Base-by-base conservation (phyloP, 2,329 filamentous ascomycete genomes). In the Zasmidium citrigriseum region DNA sequence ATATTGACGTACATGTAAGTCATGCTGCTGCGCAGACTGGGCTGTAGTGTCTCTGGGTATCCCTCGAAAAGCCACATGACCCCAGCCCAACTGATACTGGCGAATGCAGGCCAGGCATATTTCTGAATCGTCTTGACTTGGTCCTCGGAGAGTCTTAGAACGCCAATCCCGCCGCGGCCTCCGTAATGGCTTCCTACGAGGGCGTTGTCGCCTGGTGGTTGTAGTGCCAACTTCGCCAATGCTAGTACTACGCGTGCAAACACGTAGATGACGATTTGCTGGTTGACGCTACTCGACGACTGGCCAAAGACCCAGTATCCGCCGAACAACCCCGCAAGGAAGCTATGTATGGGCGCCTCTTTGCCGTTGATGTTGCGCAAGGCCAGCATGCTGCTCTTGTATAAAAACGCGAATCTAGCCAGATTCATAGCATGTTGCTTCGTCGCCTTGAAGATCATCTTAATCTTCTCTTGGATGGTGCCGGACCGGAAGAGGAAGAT, bases 181-280 rank as follows among this genome's bases (percentile, higher is more conserved):
- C 75, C 76, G 51, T 75, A 73, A 29, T 69, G 66, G 46, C 72
- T 72, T 1, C 72, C 73, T 3, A 74, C 62, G 22, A 75, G 56
- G n/a, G 69, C 67, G 61, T 75, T 75, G 24, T 74, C 72, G 18
- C 73, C 71, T 11, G 68, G 77, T 1, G 82, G 83, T 75, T 91
- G 88, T 63, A 98, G 86, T 57, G 90, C 86, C 58, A 98, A 79
- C 70, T 91, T 91, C 27, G 93, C 95, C 22, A 96, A 78, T 9
- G 90, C 91, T 29, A 99, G 84, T 60, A 89, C 83, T 16, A 97
- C 95, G 65, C 95, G 87, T 49, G 95, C 95, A 72, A 97, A 97
- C 63, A 99, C 90, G 80, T 99, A 99, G 69, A 98, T 90, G 75
- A 96, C 92, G 73, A 99, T 99, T 82, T 99, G 93, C 80, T 97